Conservation (phyloP, 495 filamentous ascomycete genomes). For the Xylaria scruposa region DNA sequence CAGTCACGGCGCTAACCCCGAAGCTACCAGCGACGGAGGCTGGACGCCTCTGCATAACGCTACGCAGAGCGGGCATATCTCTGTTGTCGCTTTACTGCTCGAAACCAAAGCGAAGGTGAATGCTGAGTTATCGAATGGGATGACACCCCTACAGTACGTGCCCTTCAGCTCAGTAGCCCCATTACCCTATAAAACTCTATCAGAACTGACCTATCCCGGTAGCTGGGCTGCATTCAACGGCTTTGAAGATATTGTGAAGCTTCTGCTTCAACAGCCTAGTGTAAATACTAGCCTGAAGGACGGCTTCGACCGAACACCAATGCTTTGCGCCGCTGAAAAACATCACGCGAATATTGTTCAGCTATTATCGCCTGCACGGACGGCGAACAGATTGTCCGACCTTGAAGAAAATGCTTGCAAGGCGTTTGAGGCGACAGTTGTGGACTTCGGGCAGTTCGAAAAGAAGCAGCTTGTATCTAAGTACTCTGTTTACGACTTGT, state of each 20-base stretch:
- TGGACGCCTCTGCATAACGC: slow-evolving; percentile 74
- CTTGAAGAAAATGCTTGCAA: slow-evolving; percentile 64
- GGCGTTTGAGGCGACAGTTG: slow-evolving; percentile 70
- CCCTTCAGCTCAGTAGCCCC: not conserved
- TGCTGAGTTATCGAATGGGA: slow-evolving; percentile 58
- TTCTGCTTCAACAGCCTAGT: slow-evolving; percentile 55
- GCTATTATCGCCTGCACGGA: slow-evolving; percentile 62
- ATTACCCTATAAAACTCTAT: slow-evolving; percentile 23
- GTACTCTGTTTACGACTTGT: slow-evolving; percentile 63
- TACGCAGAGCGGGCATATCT: slow-evolving; percentile 60
- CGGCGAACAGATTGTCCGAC: slow-evolving; percentile 57
- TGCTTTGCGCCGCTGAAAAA: slow-evolving; percentile 65
- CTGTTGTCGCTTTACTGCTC: slow-evolving; percentile 58
- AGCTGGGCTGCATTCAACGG: slow-evolving; percentile 64
- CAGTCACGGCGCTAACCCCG: slow-evolving; percentile 56
- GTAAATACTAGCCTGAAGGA: slow-evolving; percentile 59
- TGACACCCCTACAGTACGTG: slow-evolving; percentile 62
- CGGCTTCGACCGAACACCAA: slow-evolving; percentile 68
- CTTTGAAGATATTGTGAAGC: slow-evolving; percentile 62
- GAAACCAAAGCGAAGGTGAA: slow-evolving; percentile 62
- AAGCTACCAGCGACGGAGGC: slow-evolving; percentile 63
- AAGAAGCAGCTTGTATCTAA: slow-evolving; percentile 66
- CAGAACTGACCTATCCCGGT: not conserved
- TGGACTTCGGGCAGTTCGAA: slow-evolving; percentile 72
- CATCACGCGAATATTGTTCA: slow-evolving; percentile 63